These are phyloP conservation scores for Mayamaea pseudoterrestris DNA, from an alignment of 108 stramenopile species.

Conservation along the genomic window DNA sequence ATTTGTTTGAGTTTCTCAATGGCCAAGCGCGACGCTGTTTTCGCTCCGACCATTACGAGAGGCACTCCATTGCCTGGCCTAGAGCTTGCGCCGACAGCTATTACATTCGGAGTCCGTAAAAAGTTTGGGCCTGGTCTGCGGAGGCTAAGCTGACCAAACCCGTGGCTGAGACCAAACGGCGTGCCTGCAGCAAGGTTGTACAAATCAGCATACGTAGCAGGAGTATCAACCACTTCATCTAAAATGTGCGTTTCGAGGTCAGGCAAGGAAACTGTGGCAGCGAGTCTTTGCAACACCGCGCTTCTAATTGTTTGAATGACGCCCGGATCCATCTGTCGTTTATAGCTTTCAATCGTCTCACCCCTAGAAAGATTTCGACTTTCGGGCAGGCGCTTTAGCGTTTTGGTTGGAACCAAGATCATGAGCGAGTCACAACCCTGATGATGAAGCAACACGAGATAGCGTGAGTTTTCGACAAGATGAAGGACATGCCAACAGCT, in stretches of 20 bases:
- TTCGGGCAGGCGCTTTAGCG: slow-evolving; percentile 24
- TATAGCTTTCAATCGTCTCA: slow-evolving; percentile 41
- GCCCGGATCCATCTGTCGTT: slow-evolving; percentile 48
- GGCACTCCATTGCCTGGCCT: slow-evolving; percentile 91
- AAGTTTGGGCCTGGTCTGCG: slow-evolving; percentile 39
- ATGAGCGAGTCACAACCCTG: slow-evolving; percentile 74
- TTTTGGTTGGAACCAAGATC: slow-evolving; percentile 65
- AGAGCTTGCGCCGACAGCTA: slow-evolving; percentile 80
- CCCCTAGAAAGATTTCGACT: slow-evolving; percentile 25
- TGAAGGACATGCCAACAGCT: not conserved
- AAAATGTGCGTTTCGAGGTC: slow-evolving; percentile 33
- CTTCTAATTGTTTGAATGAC: slow-evolving; percentile 20
- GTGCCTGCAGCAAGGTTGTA: slow-evolving; percentile 67
- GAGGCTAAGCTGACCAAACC: slow-evolving; percentile 59
- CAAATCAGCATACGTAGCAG: slow-evolving; percentile 56
- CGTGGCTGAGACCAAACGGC: slow-evolving; percentile 73
- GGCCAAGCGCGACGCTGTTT: too few species aligned
- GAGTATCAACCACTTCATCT: slow-evolving; percentile 67
- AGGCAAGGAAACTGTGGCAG: slow-evolving; percentile 30
- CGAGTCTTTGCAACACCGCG: slow-evolving; percentile 42
- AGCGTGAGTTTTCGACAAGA: not conserved
- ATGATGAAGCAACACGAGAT: not conserved
- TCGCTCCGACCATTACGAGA: slow-evolving; percentile 74
- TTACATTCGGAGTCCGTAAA: slow-evolving; percentile 30
- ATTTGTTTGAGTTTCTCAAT: too few species aligned